phyloP scores from a whole-genome alignment of 2,329 filamentous ascomycete genomes.

The Arthrobotrys sinensis region DNA sequence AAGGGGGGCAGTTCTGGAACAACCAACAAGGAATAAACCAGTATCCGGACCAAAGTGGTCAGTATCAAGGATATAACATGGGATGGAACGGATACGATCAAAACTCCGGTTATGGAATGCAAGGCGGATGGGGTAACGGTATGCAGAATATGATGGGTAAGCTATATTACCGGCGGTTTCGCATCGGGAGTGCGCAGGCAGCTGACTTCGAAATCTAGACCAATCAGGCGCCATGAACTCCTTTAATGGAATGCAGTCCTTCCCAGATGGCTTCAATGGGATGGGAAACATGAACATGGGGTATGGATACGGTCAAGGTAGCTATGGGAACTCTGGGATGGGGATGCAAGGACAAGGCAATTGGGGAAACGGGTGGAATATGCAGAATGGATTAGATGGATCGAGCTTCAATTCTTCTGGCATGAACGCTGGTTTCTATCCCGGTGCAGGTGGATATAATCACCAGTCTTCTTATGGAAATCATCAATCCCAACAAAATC shows the following conservation, averaged over 20 bases:
- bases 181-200: not conserved
- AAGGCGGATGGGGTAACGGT: slow-evolving; percentile 63
- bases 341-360: slow-evolving; percentile 60
- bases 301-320: slow-evolving; percentile 59
- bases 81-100: slow-evolving; percentile 62
- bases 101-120: slow-evolving; percentile 62
- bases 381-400: slow-evolving; percentile 61
- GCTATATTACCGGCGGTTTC: not conserved
- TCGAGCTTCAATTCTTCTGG: slow-evolving; percentile 61
- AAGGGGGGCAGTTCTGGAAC: slow-evolving; percentile 50
- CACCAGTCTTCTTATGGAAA: slow-evolving; percentile 65
- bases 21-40: slow-evolving; percentile 54
- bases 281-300: slow-evolving; percentile 63
- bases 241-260: slow-evolving; percentile 60
- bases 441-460: slow-evolving; percentile 65
- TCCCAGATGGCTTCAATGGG: slow-evolving; percentile 62
- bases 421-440: slow-evolving; percentile 64
- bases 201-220: slow-evolving; percentile 38
- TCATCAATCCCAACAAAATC: slow-evolving; percentile 64
- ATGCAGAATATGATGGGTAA: slow-evolving; percentile 59
- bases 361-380: slow-evolving; percentile 63
- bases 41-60: slow-evolving; percentile 52
- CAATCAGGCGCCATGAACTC: slow-evolving; percentile 58
- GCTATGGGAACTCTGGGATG: slow-evolving; percentile 59
- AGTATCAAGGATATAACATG: slow-evolving; percentile 58